A percentile compares a stretch with the other conserved stretches of the same genome.
phyloP scores from a whole-genome alignment of 2,329 filamentous ascomycete species.

The Graphilbum fragrans region DNA sequence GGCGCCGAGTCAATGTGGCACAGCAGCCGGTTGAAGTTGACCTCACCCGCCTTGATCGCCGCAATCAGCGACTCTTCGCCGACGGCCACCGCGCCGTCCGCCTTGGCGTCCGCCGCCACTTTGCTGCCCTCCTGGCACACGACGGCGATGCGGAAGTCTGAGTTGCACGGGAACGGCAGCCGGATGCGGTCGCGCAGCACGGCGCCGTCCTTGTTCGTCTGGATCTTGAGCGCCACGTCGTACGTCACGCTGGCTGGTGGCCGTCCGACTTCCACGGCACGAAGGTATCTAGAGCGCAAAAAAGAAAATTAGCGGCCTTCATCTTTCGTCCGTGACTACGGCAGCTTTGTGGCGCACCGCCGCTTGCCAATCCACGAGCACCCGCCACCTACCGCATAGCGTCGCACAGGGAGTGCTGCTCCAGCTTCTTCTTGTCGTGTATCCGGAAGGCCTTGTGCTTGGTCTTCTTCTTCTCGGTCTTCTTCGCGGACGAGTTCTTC shows the following conservation, averaged over 20 bases:
- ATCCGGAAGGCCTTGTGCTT: constrained; percentile 53
- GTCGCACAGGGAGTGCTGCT: constrained; percentile 76
- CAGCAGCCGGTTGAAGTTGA: constrained; percentile 82
- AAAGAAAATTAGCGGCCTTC: background rate
- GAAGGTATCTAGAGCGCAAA: constrained; percentile 58
- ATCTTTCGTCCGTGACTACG: no score
- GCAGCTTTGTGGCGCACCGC: no score
- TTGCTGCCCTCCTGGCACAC: constrained; percentile 76
- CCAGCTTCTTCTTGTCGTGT: constrained; percentile 52
- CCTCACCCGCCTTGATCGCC: constrained; percentile 56
- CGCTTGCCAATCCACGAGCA: no score
- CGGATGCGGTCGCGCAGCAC: constrained; percentile 78
- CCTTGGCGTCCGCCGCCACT: constrained; percentile 59
- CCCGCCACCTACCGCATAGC: constrained; percentile 70
- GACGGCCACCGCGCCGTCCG: constrained; percentile 69
- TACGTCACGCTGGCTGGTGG: constrained; percentile 68
- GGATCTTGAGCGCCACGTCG: constrained; percentile 73
- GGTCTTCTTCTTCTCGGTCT: constrained; percentile 43
- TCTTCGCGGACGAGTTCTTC: constrained; percentile 19
- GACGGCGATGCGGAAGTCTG: constrained; percentile 78
- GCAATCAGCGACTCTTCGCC: constrained; percentile 83
- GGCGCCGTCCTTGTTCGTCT: constrained; percentile 74
- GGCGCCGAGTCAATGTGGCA: constrained; percentile 70
- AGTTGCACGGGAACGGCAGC: constrained; percentile 81
- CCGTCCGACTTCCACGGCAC: constrained; percentile 81